A percentile compares a stretch with the other conserved stretches of the same genome.
Conservation (phyloP, 306 rosid genomes). For the Hippophae gyantsensis region DNA sequence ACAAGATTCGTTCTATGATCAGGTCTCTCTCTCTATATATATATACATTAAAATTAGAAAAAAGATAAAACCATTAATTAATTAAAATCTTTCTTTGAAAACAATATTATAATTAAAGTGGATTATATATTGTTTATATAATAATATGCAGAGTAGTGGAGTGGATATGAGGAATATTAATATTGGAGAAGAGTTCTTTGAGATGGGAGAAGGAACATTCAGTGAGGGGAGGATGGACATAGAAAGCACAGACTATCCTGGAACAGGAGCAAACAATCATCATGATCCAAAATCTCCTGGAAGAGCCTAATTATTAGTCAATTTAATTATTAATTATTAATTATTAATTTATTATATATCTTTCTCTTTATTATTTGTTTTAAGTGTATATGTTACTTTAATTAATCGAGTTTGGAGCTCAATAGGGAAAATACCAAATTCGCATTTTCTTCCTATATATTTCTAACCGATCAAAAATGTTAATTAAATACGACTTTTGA, state of each 20-base stretch:
- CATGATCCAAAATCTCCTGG: constrained; percentile 55
- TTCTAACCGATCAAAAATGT: too few relatives aligned
- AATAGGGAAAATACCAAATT: too few relatives aligned
- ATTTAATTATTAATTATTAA: background rate
- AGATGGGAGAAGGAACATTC: constrained; percentile 16
- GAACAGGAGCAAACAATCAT: constrained; percentile 52
- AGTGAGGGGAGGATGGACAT: constrained; percentile 36
- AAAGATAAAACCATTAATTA: background rate
- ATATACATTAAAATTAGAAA: background rate
- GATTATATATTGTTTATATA: background rate
- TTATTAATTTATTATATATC: too few relatives aligned
- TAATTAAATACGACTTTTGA: too few relatives aligned
- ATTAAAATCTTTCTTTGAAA: background rate
- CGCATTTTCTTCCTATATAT: too few relatives aligned
- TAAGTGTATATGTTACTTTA: too few relatives aligned
- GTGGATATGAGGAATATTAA: constrained; percentile 2
- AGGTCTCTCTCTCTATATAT: constrained; percentile 14
- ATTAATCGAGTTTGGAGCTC: too few relatives aligned
- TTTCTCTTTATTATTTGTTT: too few relatives aligned
- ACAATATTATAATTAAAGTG: background rate
- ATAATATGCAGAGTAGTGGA: constrained; percentile 25
- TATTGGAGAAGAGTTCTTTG: constrained; percentile 18
- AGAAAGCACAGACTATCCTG: constrained; percentile 49
- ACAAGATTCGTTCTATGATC: constrained; percentile 13
- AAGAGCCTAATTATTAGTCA: constrained; percentile 8